phyloP scores from a whole-genome alignment of 1,284 basidiomycete genomes.

The Singerocomus inundabilis region DNA sequence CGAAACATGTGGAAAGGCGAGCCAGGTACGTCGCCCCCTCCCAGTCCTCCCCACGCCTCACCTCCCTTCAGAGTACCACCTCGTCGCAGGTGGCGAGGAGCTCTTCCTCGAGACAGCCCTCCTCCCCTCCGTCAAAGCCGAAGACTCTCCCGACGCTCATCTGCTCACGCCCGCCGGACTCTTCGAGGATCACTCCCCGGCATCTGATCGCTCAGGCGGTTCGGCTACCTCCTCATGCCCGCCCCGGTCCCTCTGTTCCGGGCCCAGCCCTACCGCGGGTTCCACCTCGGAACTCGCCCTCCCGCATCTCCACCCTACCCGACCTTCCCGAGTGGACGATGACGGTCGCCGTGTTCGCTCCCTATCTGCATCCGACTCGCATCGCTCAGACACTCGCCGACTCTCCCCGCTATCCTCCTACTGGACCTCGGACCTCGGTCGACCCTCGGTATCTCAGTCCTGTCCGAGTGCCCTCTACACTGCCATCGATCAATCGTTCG shows the following conservation, averaged over 20 bases:
- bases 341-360: constrained; percentile 33
- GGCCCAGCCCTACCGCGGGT: constrained; percentile 25
- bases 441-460: constrained; percentile 29
- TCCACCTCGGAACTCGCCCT: constrained; percentile 30
- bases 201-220: constrained; percentile 32
- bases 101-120: constrained; percentile 53
- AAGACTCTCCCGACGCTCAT: constrained; percentile 43
- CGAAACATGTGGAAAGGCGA: constrained; percentile 85
- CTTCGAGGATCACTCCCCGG: constrained; percentile 35
- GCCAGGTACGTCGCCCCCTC: constrained; percentile 46
- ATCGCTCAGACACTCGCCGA: constrained; percentile 31
- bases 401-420: constrained; percentile 35
- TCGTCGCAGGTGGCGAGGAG: constrained; percentile 75
- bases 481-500: constrained; percentile 22
- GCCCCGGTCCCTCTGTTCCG: constrained; percentile 27
- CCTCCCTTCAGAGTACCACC: constrained; percentile 49
- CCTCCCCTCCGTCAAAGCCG: constrained; percentile 45
- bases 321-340: constrained; percentile 28
- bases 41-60: constrained; percentile 24
- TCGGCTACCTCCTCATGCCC: constrained; percentile 31
- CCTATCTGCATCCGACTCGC: constrained; percentile 30
- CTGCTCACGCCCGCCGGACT: constrained; percentile 36
- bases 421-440: constrained; percentile 29
- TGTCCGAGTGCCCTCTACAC: constrained; percentile 30
- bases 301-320: constrained; percentile 21